Evolutionary conservation across 768 basidiomycete genomes (phyloP), one percentile per base, ranked within the genome.

Genomic region (Neoboletus subvelutipes): DNA sequence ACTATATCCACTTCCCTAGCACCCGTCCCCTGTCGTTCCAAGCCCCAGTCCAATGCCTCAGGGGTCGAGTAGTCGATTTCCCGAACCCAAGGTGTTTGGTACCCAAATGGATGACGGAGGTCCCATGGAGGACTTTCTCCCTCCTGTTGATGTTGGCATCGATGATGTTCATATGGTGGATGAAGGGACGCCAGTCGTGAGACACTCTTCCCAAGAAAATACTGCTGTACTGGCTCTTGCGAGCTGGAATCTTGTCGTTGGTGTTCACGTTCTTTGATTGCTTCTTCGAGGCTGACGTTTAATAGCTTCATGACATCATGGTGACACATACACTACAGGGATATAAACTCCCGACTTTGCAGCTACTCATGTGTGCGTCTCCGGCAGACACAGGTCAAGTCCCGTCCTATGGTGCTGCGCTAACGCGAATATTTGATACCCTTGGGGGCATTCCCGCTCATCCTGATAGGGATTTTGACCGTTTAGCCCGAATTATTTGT

Each of bases 301-400:
- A 13, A 37, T 42, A 90, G 88, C 71, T 89, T 46, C 82, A 80
- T 59, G 77, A 80, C 41, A 75, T 86, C 29, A 68, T 90, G n/a
- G 64, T 89, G 52, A 82, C 80, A 0, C 88, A 90, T 68, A 73
- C 74, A 3, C 67, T 74, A 31, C 72, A 74, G 1, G 66, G 69
- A 18, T 73, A 69, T 7, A 65, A 66, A 5, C 68, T 75, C 22
- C 69, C 76, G 17, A 85, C 85, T 4, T 72, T 88, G 22, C 85
- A 87, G 57, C 60, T 76, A 20, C 76, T 89, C 26, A 69, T 86
- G 50, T 72, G 76, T 33, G 68, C 71, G 13, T 61, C 72, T 12
- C 56, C 76, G 1, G 61, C 70, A 11, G 56, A 69, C 11, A 52
- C 67, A 17, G 53, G 47, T 52, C 55, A 70, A 45, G 59, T 64